Base-by-base conservation (phyloP, 139 green algal genomes). In the Limnomonas spitsbergensis region DNA sequence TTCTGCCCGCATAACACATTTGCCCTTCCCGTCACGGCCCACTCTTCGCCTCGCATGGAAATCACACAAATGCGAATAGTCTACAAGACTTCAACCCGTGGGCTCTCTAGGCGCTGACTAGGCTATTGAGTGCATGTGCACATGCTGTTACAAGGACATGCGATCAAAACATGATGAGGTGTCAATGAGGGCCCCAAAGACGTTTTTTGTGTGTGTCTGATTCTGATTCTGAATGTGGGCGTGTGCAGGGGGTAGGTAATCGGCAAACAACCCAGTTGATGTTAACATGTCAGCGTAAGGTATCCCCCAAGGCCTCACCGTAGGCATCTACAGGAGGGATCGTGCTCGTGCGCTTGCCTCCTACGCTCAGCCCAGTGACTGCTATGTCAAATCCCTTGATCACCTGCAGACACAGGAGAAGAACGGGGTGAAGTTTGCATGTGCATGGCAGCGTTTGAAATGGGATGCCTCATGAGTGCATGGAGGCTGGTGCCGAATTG, bases 361-460 rank as follows among this genome's bases (percentile, higher is more conserved):
- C 90, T 20, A 88, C 80, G 0, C 47, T 77, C 36, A 95, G 77
- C 1, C 91, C 91, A 1, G 81, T 89, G 6, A 92, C 89, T 2
- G 84, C 83, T 26, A 79, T 78, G 66, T 94, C 86, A 77, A 95
- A 94, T 67, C 91, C 91, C 32, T 76, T 80, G 38, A 95, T 92
- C 9, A 94, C 87, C 70, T 90, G 73, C 1, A 35, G 1, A 40
- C n/a, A n/a, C n/a, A n/a, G n/a, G n/a, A n/a, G n/a, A n/a, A n/a
- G n/a, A n/a, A n/a, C n/a, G n/a, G n/a, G n/a, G n/a, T n/a, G n/a
- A n/a, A n/a, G n/a, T n/a, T n/a, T n/a, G n/a, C n/a, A n/a, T n/a
- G n/a, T n/a, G n/a, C n/a, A n/a, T n/a, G n/a, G n/a, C n/a, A n/a
- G n/a, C n/a, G n/a, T n/a, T n/a, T n/a, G n/a, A n/a, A n/a, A n/a